phyloP scores from a whole-genome alignment of 176 grass and related monocot genomes.

The Oryza glumipatula region DNA sequence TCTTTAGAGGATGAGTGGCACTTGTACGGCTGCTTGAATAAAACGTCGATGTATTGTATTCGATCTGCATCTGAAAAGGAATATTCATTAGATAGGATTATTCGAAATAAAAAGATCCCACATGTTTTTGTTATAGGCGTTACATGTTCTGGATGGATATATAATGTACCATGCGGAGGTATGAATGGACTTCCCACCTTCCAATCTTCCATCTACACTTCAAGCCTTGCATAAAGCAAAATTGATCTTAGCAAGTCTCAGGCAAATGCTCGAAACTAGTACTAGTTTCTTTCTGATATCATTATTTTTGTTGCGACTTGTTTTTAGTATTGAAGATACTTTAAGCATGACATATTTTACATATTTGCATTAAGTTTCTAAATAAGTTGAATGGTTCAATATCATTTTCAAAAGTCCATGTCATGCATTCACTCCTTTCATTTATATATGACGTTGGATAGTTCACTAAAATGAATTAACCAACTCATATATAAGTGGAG shows the following conservation, averaged over 20 bases:
- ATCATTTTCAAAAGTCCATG: too few species aligned
- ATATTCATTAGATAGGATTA: background rate
- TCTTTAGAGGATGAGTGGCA: constrained; percentile 9
- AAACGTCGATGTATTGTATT: background rate
- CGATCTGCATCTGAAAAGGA: constrained; percentile 18
- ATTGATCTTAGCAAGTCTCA: background rate
- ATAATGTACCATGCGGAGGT: background rate
- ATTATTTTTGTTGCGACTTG: too few species aligned
- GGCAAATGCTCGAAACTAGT: background rate
- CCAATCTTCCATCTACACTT: background rate
- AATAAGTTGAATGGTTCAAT: too few species aligned
- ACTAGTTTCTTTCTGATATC: background rate
- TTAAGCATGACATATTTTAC: too few species aligned
- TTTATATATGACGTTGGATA: too few species aligned
- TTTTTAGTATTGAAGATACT: too few species aligned
- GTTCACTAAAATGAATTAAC: too few species aligned
- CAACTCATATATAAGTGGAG: too few species aligned
- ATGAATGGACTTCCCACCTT: background rate
- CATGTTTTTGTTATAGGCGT: background rate
- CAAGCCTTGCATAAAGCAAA: background rate
- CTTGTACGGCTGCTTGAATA: constrained; percentile 38
- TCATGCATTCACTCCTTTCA: too few species aligned
- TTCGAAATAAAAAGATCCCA: background rate
- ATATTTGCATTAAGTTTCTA: too few species aligned
- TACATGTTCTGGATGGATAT: background rate